Evolutionary conservation across 2,329 filamentous ascomycete species (phyloP).

Genomic region (Penicillium rolfsii): DNA sequence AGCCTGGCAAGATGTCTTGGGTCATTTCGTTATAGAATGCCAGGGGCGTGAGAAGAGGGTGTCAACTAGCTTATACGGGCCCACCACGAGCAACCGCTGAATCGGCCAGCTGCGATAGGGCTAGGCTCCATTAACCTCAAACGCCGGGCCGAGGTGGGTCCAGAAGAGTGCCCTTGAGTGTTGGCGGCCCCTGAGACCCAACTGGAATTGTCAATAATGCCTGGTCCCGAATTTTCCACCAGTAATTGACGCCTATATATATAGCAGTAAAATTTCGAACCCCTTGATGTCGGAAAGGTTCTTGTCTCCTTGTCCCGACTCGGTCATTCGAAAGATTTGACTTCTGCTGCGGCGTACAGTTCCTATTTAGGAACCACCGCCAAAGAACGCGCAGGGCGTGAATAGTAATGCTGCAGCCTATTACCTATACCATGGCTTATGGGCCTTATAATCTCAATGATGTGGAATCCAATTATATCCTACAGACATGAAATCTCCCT

Average conservation of each 20-base stretch:
- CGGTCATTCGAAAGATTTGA: not conserved
- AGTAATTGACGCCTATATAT: not conserved
- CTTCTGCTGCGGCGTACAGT: not conserved
- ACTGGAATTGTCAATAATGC: not conserved
- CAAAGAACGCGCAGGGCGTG: not conserved
- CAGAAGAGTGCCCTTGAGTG: not conserved
- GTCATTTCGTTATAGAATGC: not conserved
- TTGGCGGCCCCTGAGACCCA: not conserved
- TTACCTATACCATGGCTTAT: too few relatives aligned
- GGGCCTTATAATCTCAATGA: too few relatives aligned
- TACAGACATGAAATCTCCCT: not conserved
- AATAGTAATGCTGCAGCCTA: not conserved
- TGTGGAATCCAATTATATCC: too few relatives aligned
- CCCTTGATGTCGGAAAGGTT: not conserved
- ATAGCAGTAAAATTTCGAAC: not conserved
- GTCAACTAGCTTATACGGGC: not conserved
- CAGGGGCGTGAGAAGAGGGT: not conserved
- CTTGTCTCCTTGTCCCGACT: not conserved
- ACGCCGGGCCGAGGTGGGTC: not conserved
- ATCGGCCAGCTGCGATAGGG: not conserved
- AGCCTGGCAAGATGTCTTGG: not conserved
- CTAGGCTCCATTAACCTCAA: not conserved
- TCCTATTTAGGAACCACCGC: not conserved
- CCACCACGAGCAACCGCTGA: not conserved
- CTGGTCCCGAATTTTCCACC: not conserved